A percentile compares a stretch with the other conserved stretches of the same genome.
phyloP scores from a whole-genome alignment of 305 asterid genomes.

The Lippia alba region DNA sequence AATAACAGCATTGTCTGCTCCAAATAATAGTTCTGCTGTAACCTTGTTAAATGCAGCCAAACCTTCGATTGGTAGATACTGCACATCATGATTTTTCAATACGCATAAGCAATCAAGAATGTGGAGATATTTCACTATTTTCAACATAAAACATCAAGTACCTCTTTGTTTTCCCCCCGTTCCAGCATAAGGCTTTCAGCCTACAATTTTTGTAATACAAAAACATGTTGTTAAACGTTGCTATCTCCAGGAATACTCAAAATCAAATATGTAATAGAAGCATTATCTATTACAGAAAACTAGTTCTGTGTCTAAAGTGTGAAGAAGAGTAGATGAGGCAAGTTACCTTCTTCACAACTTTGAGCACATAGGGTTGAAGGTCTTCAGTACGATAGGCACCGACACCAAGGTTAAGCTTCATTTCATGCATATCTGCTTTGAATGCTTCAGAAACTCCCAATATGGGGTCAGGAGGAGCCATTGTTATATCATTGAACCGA shows the following conservation, averaged over 20 bases:
- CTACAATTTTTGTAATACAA: conserved; percentile 40
- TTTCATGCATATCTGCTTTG: conserved; percentile 78
- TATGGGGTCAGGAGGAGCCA: conserved; percentile 99
- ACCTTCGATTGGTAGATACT: conserved; percentile 98
- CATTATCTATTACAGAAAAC: conserved; percentile 8
- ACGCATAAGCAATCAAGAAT: conserved; percentile 38
- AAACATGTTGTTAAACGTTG: conserved; percentile 12
- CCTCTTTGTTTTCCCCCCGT: conserved; percentile 95
- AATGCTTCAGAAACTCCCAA: conserved; percentile 98
- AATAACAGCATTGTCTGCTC: conserved; percentile 76
- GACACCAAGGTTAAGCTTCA: conserved; percentile 96
- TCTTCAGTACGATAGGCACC: conserved; percentile 99
- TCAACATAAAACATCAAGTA: conserved; percentile 37
- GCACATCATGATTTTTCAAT: conserved; percentile 35
- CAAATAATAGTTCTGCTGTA: conserved; percentile 89
- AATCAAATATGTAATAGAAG: conserved; percentile 9
- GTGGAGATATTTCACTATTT: conserved; percentile 25
- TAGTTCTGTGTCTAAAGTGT: conserved; percentile 4
- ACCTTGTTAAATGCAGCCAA: conserved; percentile 94
- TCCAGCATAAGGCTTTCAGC: conserved; percentile 95
- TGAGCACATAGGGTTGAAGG: conserved; percentile 95
- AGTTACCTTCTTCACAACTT: conserved; percentile 89
- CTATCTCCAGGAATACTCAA: conserved; percentile 5
- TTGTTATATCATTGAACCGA: conserved; percentile 65
- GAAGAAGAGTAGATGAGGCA: conserved; percentile 31